Evolutionary conservation across 257 asterid species (phyloP).

Genomic region (Phtheirospermum japonicum): DNA sequence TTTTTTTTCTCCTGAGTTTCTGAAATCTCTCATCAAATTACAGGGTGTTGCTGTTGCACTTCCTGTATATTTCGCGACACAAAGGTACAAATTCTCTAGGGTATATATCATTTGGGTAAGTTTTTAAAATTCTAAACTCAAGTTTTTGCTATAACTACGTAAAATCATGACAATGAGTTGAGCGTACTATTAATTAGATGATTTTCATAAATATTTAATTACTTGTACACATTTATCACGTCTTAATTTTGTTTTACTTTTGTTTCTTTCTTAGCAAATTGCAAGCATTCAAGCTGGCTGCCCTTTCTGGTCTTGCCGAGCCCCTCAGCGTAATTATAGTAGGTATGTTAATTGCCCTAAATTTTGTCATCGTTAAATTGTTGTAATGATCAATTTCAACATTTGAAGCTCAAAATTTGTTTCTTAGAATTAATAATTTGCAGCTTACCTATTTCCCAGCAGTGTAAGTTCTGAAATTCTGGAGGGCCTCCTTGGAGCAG

Average conservation of each 20-base stretch:
- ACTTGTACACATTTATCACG: background rate
- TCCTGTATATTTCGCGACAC: background rate
- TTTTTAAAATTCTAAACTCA: too few species aligned
- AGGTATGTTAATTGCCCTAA: background rate
- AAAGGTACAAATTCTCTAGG: background rate
- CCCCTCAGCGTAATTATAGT: background rate
- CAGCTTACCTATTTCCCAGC: slow-evolving; percentile 93
- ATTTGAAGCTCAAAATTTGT: background rate
- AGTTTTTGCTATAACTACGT: background rate
- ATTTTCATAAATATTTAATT: background rate
- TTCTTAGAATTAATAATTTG: slow-evolving; percentile 26
- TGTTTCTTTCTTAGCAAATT: background rate
- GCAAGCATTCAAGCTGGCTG: background rate
- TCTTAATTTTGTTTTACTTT: background rate
- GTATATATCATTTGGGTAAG: too few species aligned
- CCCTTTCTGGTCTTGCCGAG: background rate
- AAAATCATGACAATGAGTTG: background rate
- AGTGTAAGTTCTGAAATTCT: slow-evolving; percentile 82
- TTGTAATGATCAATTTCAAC: background rate
- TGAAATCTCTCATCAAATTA: too few species aligned
- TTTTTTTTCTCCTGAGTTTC: background rate
- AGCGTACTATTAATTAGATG: background rate
- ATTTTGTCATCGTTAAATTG: background rate
- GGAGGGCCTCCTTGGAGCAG: slow-evolving; percentile 95
- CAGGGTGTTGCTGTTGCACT: background rate